phyloP scores from a whole-genome alignment of 2,329 filamentous ascomycete genomes.

The Teratosphaeria pseudoeucalypti region DNA sequence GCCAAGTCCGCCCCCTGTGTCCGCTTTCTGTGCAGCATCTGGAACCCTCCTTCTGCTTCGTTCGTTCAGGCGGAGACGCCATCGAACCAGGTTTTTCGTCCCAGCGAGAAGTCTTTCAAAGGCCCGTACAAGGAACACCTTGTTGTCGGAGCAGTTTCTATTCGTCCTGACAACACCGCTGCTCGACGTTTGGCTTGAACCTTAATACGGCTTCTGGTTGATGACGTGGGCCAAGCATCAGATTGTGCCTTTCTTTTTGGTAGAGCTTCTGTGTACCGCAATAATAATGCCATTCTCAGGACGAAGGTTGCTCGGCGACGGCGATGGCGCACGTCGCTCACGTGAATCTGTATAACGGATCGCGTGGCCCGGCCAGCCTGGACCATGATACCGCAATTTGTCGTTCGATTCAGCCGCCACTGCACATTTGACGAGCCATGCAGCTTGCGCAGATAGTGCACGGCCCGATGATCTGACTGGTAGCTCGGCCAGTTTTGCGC shows the following conservation, averaged over 20 bases:
- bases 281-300: neutral
- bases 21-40: no score
- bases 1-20: no score
- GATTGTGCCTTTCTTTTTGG: neutral
- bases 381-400: neutral
- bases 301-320: neutral
- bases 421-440: neutral
- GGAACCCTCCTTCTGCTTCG: no score
- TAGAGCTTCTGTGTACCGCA: neutral
- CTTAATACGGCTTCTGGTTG: neutral
- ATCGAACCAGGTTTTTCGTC: no score
- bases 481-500: neutral
- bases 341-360: neutral
- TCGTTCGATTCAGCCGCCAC: neutral
- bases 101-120: no score
- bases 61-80: no score
- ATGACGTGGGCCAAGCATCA: neutral
- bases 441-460: neutral
- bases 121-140: neutral
- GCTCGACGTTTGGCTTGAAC: neutral
- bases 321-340: neutral
- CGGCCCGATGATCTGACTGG: neutral
- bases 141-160: neutral
- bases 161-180: neutral
- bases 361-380: neutral